A percentile compares a stretch with the other conserved stretches of the same genome.
Conservation (phyloP, 2,329 filamentous ascomycete species). For the Aphanocladium album region DNA sequence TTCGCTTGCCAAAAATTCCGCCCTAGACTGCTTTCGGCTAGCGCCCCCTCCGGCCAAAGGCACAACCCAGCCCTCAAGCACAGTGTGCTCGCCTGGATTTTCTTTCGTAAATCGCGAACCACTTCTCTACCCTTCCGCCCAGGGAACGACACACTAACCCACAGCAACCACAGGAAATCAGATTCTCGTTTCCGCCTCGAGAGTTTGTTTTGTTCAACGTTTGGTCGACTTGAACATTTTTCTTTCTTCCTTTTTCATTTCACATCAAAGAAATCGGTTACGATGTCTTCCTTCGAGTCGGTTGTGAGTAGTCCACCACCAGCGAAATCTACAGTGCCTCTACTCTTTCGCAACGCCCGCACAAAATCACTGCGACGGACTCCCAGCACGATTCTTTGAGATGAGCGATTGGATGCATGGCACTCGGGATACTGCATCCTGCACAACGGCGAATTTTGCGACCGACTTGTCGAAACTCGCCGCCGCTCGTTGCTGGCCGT, state of each 20-base stretch:
- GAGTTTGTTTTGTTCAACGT: constrained; percentile 31
- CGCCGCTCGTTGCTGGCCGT: neutral
- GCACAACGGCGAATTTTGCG: neutral
- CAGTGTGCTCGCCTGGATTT: constrained; percentile 31
- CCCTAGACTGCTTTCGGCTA: constrained; percentile 30
- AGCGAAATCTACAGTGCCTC: neutral
- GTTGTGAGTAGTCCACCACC: constrained; percentile 52
- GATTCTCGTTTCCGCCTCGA: constrained; percentile 34
- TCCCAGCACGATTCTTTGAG: neutral
- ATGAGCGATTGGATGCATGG: constrained; percentile 1
- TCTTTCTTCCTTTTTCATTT: constrained; percentile 25
- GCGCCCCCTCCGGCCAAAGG: constrained; percentile 26
- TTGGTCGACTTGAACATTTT: constrained; percentile 29
- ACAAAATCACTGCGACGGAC: constrained; percentile 2
- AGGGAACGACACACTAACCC: constrained; percentile 36
- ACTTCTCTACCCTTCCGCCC: constrained; percentile 31
- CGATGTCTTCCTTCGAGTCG: constrained; percentile 66
- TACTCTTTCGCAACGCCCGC: neutral
- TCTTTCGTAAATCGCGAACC: constrained; percentile 35
- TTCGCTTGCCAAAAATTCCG: constrained; percentile 29
- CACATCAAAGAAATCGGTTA: constrained; percentile 35
- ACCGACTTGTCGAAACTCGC: neutral
- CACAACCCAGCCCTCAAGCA: constrained; percentile 34
- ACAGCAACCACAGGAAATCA: constrained; percentile 32
- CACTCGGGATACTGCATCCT: neutral